phyloP scores from a whole-genome alignment of 2,329 filamentous ascomycete genomes.

The Pseudogymnoascus sp. region DNA sequence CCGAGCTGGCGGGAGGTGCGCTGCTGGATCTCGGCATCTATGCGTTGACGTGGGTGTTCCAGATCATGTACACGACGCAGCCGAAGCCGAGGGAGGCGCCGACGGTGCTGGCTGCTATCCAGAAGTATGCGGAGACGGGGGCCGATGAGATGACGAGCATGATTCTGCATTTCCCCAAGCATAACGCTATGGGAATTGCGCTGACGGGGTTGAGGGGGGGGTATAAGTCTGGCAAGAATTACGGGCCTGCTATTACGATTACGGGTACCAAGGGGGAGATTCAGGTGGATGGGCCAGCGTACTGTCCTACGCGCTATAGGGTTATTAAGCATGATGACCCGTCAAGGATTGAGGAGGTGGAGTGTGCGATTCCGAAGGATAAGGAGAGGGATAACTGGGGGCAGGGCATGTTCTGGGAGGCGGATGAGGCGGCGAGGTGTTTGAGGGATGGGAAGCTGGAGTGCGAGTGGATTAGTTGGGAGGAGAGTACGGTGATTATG shows the following conservation, averaged over 20 bases:
- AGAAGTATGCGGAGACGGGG: constrained; percentile 50
- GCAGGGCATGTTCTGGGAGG: constrained; percentile 64
- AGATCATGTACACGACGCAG: constrained; percentile 61
- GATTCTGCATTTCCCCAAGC: constrained; percentile 50
- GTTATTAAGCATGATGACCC: constrained; percentile 38
- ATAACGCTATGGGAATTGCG: constrained; percentile 53
- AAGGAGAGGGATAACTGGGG: constrained; percentile 32
- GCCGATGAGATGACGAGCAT: constrained; percentile 57
- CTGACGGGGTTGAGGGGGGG: constrained; percentile 42
- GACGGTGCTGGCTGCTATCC: constrained; percentile 46
- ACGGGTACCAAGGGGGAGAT: constrained; percentile 60
- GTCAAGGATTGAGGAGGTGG: constrained; percentile 26
- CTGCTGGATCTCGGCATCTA: constrained; percentile 64
- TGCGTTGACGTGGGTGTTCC: constrained; percentile 62
- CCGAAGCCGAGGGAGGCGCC: constrained; percentile 45
- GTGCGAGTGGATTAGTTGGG: constrained; percentile 47
- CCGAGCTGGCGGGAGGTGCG: constrained; percentile 57
- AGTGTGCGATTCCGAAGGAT: constrained; percentile 36
- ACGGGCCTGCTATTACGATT: constrained; percentile 50
- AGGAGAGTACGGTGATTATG: constrained; percentile 62
- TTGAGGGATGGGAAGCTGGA: constrained; percentile 55
- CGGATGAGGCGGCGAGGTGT: constrained; percentile 57
- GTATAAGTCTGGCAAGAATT: constrained; percentile 38
- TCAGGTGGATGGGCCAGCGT: constrained; percentile 52
- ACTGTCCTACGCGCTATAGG: constrained; percentile 44